phyloP scores from a whole-genome alignment of 495 filamentous ascomycete genomes.

The Aspergillus haitiensis region DNA sequence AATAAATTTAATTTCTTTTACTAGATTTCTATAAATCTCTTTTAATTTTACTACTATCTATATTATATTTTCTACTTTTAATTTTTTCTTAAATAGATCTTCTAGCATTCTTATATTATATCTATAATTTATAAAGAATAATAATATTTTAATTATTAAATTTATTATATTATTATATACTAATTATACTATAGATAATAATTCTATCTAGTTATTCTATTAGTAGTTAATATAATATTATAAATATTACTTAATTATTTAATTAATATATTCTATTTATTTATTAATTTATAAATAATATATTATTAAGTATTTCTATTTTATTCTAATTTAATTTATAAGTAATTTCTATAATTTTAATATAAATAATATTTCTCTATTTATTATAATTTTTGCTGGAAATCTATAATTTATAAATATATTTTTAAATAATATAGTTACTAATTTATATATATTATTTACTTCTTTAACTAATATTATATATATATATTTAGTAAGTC shows the following conservation, averaged over 20 bases:
- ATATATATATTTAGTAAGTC: too few species aligned
- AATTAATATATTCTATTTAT: background rate
- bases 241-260: background rate
- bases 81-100: too few species aligned
- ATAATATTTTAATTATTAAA: background rate
- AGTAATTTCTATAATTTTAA: background rate
- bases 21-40: too few species aligned
- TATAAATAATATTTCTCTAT: background rate
- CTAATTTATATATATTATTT: too few species aligned
- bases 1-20: too few species aligned
- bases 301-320: background rate
- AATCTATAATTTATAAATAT: background rate
- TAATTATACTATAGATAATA: background rate
- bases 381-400: background rate
- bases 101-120: background rate
- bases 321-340: background rate
- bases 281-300: background rate
- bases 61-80: too few species aligned
- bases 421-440: too few species aligned
- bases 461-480: too few species aligned
- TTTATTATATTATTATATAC: background rate
- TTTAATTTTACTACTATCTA: too few species aligned
- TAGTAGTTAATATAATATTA: background rate
- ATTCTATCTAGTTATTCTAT: background rate
- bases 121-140: background rate